phyloP scores from a whole-genome alignment of 2,329 filamentous ascomycete species.

The Dactylellina sp. region DNA sequence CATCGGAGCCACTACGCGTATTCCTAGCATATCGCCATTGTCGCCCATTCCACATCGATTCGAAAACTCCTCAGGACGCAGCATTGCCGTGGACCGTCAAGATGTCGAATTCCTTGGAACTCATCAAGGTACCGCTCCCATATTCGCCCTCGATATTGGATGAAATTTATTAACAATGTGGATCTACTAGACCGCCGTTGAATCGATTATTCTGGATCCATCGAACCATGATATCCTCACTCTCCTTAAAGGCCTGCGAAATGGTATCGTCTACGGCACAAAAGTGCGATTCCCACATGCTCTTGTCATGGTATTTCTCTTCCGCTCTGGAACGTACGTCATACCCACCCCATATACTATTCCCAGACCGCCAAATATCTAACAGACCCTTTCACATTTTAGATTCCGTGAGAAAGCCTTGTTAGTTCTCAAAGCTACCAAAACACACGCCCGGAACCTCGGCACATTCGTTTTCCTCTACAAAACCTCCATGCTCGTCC shows the following conservation, averaged over 20 bases:
- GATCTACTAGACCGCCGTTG: slow-evolving; percentile 72
- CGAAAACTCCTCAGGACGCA: not conserved
- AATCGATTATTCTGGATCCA: slow-evolving; percentile 83
- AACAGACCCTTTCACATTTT: not conserved
- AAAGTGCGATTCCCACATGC: slow-evolving; percentile 99
- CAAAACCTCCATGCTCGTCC: slow-evolving; percentile 81
- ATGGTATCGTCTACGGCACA: slow-evolving; percentile 94
- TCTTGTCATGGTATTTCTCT: slow-evolving; percentile 97
- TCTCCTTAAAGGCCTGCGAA: slow-evolving; percentile 91
- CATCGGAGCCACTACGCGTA: slow-evolving; percentile 1
- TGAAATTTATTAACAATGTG: slow-evolving; percentile 2
- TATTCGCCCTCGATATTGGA: not conserved
- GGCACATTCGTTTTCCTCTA: slow-evolving; percentile 92
- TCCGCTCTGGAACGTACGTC: slow-evolving; percentile 87
- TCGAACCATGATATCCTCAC: slow-evolving; percentile 85
- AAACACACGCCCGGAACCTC: slow-evolving; percentile 89
- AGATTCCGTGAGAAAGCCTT: slow-evolving; percentile 77
- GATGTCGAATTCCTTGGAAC: slow-evolving; percentile 11
- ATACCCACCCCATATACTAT: slow-evolving; percentile 31
- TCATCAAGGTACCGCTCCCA: not conserved
- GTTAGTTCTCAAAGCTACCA: slow-evolving; percentile 85
- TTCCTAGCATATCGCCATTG: not conserved
- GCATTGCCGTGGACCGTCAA: slow-evolving; percentile 7
- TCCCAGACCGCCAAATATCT: not conserved
- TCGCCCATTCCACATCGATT: not conserved